Conservation (phyloP, 805 yeast genomes). For the Saitoella complicata region DNA sequence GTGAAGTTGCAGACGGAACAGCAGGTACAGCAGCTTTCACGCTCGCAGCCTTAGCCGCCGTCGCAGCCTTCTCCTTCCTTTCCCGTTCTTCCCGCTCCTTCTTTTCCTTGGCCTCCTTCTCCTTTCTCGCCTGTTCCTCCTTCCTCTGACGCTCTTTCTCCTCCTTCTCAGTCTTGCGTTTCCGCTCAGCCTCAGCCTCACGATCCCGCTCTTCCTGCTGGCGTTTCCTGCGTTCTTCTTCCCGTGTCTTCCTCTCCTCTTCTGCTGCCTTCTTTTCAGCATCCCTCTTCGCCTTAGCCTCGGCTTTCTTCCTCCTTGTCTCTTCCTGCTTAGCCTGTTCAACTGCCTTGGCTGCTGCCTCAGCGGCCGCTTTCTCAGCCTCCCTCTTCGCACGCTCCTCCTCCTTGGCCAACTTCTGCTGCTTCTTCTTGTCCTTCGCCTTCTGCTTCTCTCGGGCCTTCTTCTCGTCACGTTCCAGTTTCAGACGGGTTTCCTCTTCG, state of each 20-base stretch:
- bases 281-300: slow-evolving; percentile 13
- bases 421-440: slow-evolving; percentile 27
- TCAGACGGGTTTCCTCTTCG: slow-evolving; percentile 15
- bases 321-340: slow-evolving; percentile 12
- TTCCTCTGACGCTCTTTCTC: slow-evolving; percentile 10
- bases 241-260: slow-evolving; percentile 12
- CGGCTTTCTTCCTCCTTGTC: slow-evolving; percentile 12
- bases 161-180: slow-evolving; percentile 10
- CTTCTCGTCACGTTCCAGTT: slow-evolving; percentile 19
- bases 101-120: slow-evolving; percentile 9
- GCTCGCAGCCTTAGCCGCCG: not conserved
- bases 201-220: slow-evolving; percentile 11
- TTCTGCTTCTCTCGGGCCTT: slow-evolving; percentile 25
- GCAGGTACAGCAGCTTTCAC: too few relatives aligned
- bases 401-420: slow-evolving; percentile 23
- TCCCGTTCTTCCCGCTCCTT: slow-evolving; percentile 11
- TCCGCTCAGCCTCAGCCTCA: slow-evolving; percentile 10
- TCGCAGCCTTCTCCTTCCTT: slow-evolving; percentile 2
- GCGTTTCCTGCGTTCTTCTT: slow-evolving; percentile 11
- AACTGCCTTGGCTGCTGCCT: slow-evolving; percentile 12
- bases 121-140: slow-evolving; percentile 9
- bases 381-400: slow-evolving; percentile 23
- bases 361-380: slow-evolving; percentile 21
- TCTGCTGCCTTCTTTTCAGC: slow-evolving; percentile 20
- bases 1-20: too few relatives aligned